Evolutionary conservation across 495 filamentous ascomycete genomes (phyloP), one percentile per base, ranked within the genome.

Genomic region (Annulohypoxylon moriforme): DNA sequence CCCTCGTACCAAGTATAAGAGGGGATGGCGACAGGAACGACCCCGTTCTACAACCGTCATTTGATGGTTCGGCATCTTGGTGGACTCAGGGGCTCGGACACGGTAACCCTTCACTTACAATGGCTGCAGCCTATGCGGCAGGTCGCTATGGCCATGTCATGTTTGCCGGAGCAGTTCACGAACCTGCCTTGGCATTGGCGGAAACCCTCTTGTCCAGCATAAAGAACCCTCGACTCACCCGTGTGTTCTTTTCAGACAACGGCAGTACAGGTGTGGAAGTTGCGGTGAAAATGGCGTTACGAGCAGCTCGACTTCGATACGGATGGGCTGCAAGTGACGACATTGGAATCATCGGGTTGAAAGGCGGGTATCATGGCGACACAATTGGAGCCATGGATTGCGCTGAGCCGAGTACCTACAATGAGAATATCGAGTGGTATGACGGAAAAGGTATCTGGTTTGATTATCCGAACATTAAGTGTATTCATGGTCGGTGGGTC

Each of bases 71-170:
- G 0, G 92, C 91, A 16, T 93, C 91, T 0, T 94, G 92, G 92
- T 94, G 92, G 92, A 94, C 92, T 0, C 92, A 94, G 78, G 92
- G 92, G 8, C 83, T 94, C 4, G 92, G 92, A 7, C 92, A 94
- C 70, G 90, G 88, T 13, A 92, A 91, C 68, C 87, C 90, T 0
- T 76, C 81, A 0, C 82, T 94, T 4, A 82, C 90, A 7, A 84
- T 93, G 5, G 86, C 90, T 0, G 91, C 91, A 3, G 91, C 92
- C 1, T 91, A 93, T 75, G 92, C 92, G 0, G 90, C 92, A 3
- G 91, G 92, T n/a, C 85, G 92, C 24, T 94, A 94, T 72, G 92
- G 92, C 2, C 92, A 94, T 77, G 91, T 94, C 24, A 94, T 94
- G 90, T 93, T 94, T 71, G 89, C 92, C 0, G 88, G 87, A 0